Evolutionary conservation across 2,329 filamentous ascomycete species (phyloP).

Genomic region (Byssoonygena ceratinophila): DNA sequence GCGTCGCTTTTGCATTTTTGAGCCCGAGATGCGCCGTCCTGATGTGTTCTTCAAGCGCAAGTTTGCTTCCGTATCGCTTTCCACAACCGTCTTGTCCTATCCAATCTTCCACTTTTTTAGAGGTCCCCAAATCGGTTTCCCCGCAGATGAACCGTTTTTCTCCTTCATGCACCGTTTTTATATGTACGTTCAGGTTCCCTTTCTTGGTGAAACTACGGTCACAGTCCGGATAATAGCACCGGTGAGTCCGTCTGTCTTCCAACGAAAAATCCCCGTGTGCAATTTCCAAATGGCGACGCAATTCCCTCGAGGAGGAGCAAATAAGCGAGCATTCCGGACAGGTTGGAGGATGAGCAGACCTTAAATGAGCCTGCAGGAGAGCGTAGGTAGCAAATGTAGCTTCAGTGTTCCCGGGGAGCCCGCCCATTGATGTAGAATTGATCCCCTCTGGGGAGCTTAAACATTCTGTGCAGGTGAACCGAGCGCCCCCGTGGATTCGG

Average conservation of each 20-base stretch:
- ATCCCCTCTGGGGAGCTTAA: conserved; percentile 32
- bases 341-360: conserved; percentile 56
- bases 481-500: conserved; percentile 56
- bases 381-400: conserved; percentile 60
- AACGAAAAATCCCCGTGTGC: conserved; percentile 54
- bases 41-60: conserved; percentile 71
- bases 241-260: conserved; percentile 53
- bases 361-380: conserved; percentile 63
- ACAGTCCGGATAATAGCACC: conserved; percentile 60
- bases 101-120: conserved; percentile 55
- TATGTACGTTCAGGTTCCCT: conserved; percentile 72
- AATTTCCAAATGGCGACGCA: conserved; percentile 68
- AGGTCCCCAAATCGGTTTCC: conserved; percentile 49
- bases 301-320: conserved; percentile 55
- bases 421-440: conserved; percentile 19
- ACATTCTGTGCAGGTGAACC: conserved; percentile 72
- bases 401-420: too few relatives aligned
- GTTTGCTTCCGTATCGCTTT: conserved; percentile 63
- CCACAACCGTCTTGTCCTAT: conserved; percentile 59
- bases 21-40: conserved; percentile 68
- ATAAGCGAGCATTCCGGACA: conserved; percentile 64
- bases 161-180: conserved; percentile 66
- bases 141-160: conserved; percentile 68
- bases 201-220: conserved; percentile 67
- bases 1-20: conserved; percentile 34